Evolutionary conservation across 805 yeast species (phyloP), one percentile per base, ranked within the genome.

Genomic region (Kregervanrija delftensis): DNA sequence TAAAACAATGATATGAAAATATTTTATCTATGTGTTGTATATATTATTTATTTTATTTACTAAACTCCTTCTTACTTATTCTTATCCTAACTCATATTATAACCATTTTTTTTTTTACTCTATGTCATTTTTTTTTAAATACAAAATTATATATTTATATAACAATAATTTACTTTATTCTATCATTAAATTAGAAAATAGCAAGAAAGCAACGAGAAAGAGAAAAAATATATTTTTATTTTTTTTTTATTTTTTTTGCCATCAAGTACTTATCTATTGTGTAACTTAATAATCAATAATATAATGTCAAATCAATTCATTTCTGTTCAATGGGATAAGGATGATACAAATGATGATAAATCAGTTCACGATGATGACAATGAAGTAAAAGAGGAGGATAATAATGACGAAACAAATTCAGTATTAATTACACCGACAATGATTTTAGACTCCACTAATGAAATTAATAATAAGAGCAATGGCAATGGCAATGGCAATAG

Each of bases 271-370:
- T 22, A 22, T 22, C 28, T 22, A 22, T 22, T 22, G 28, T 22
- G 8, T 22, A 13, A 33, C 14, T 33, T 8, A 33, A 33, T 33
- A 16, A 16, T 11, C 15, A 12, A 35, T 14, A 17, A 16, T n/a
- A 35, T 4, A 8, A 63, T 63, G 66, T 38, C 55, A 41, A 80
- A 75, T 50, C 76, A 75, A 51, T 76, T 76, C 55, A 74, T 79
- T 1, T 76, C 81, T 30, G 74, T 76, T 40, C 77, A 72, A 52
- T 76, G 78, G 79, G 81, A 76, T 53, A 30, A 33, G 8, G 38
- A 30, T 17, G 30, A 28, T 15, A 39, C 17, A 11, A 34, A 8
- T 14, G 30, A 33, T 11, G 32, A 39, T 5, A 42, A 37, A 11
- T 12, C 47, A 12, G 40, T 43, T n/a, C 28, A 32, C 3, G 46